Base-by-base conservation (phyloP, 495 filamentous ascomycete genomes). In the Lasiosphaeria miniovina region DNA sequence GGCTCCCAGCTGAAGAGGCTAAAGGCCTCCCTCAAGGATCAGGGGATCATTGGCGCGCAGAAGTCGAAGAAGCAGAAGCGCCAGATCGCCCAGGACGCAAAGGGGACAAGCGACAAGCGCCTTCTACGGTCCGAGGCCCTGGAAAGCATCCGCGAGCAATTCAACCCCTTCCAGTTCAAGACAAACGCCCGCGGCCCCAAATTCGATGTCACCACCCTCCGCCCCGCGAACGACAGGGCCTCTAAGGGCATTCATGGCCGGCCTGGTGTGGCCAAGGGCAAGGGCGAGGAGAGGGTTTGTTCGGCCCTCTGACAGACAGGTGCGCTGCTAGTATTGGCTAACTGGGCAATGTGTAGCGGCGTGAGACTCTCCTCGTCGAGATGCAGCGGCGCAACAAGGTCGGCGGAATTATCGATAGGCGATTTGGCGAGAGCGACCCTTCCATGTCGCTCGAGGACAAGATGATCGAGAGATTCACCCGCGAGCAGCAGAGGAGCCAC, bases 161-260 rank as follows among this genome's bases (percentile, higher is more conserved):
- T 97, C 84, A 98, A 97, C 74, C 94, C 94, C 3, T 98, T 98
- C 72, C 94, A 98, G 71, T 82, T 95, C 71, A 91, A 94, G 73
- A 81, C 82, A 10, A 82, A 85, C 32, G 75, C 83, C 0, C 77
- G 83, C 35, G 84, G 84, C 2, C 82, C 79, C 63, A 96, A 96
- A 67, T 93, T 93, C 63, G 86, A 91, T 43, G 80, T 86, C 41
- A 83, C 84, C 3, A 91, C 83, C 14, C 88, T 82, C 59, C 77
- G 75, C 15, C 77, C 82, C 6, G 76, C 79, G 63, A 73, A 71
- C 35, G 77, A 70, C 52, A 80, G 77, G 50, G 73, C 74, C 24
- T 64, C 76, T 50, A 87, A 81, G 69, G 81, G 77, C 36, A 80
- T 82, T 55, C 67, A 84, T 36, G 84, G 84, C 17, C 80, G 93